Base-by-base conservation (phyloP, 2,329 filamentous ascomycete genomes). In the Aspergillus sojae region DNA sequence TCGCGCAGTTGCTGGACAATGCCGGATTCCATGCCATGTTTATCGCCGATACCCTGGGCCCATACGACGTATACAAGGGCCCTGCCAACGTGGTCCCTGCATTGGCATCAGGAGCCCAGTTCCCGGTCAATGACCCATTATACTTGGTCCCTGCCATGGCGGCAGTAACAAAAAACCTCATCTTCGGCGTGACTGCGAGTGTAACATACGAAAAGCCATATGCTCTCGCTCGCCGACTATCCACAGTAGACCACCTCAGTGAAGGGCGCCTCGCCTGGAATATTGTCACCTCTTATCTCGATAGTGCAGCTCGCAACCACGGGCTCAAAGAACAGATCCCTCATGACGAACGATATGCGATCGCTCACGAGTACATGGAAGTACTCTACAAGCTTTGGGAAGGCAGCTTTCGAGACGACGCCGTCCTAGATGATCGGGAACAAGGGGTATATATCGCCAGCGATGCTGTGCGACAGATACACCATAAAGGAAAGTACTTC, bases 181-280 rank as follows among this genome's bases (percentile, higher is more conserved):
- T 80, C 0, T 80, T 85, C 2, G 83, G 80, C 0, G 81, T 82
- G 2, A 85, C 83, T 1, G 83, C 83, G 0, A 82, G 80, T 0
- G 83, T 81, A 0, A 84, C 82, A 0, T 85, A 83, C 54, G 82
- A 85, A 41, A 77, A 82, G 62, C 81, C 83, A 2, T 84, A 84
- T 57, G 81, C 84, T 46, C 77, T 84, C 12, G 83, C 83, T 1
- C 78, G 82, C 0, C 80, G 81, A 10, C 82, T 85, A 58, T 83
- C 83, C 1, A 83, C 81, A 0, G 72, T 85, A 5, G 83, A 85
- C 61, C 82, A 85, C 60, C 71, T 85, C 11, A 83, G 79, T 36
- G 72, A 76, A 32, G 82, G 83, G 0, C 76, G 83, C 10, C 80
- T 82, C 0, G 83, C 77, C 0, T 82, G 81, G 81, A 83, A 84